These are phyloP conservation scores for Mentha longifolia DNA, from an alignment of 257 asterid species.

Conservation along the genomic window DNA sequence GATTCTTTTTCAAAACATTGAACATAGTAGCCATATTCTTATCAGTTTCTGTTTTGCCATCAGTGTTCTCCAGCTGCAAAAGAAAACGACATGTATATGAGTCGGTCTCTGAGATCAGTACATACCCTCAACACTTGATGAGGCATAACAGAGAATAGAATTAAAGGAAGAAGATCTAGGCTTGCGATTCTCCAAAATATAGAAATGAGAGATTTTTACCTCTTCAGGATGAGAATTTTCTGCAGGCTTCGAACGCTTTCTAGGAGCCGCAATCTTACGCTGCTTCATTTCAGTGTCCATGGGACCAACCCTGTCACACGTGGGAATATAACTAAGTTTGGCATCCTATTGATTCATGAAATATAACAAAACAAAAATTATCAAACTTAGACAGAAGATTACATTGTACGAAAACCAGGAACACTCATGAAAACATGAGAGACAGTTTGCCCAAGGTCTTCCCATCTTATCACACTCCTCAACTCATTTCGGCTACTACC, in stretches of 20 bases:
- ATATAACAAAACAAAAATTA: not conserved
- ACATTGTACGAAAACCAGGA: constrained; percentile 87
- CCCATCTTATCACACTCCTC: constrained; percentile 61
- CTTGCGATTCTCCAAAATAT: not conserved
- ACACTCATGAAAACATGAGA: constrained; percentile 69
- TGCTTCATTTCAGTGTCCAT: constrained; percentile 85
- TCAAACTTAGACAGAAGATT: constrained; percentile 28
- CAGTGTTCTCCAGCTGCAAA: constrained; percentile 60
- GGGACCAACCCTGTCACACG: constrained; percentile 82
- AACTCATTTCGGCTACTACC: constrained; percentile 51
- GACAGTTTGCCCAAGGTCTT: constrained; percentile 66
- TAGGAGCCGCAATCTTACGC: constrained; percentile 61
- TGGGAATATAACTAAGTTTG: not conserved
- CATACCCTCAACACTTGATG: not conserved
- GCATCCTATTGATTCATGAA: constrained; percentile 6
- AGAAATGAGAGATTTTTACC: constrained; percentile 41
- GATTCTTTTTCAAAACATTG: constrained; percentile 62
- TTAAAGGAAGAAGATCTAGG: not conserved
- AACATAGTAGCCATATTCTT: constrained; percentile 92
- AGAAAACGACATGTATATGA: not conserved
- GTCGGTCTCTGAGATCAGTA: constrained; percentile 19
- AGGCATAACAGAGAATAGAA: constrained; percentile 12
- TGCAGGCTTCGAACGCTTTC: constrained; percentile 64
- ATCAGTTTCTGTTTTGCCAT: constrained; percentile 84
- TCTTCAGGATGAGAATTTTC: constrained; percentile 78